Evolutionary conservation across 345 rosid genomes (phyloP), one percentile per base, ranked within the genome.

Genomic region (Populus ilicifolia): DNA sequence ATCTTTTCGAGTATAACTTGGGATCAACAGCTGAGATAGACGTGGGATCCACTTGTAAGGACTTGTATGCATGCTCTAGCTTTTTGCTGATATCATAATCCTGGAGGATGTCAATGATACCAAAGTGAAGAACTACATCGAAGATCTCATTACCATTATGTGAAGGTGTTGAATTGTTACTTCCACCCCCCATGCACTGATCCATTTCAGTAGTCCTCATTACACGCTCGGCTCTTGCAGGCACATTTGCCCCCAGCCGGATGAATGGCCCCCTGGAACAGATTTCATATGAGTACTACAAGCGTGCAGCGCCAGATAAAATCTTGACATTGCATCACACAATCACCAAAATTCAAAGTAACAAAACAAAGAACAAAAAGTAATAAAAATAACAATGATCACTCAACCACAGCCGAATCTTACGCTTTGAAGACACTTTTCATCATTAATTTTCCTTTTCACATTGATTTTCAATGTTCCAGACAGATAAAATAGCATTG

Each of bases 161-260:
- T 48, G 20, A 48, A 48, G 52, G 17, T 48, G 52, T 48, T 48
- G 52, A 48, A 48, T 48, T 48, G 52, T 48, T 48, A 48, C 52
- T 48, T 48, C 17, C 20, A 48, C 52, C 20, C 18, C 52, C 52
- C 3, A 1, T 48, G 52, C 52, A 48, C 52, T 48, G 52, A 48
- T 48, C 52, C 52, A 48, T 16, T 48, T 16, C 52, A 16, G 52
- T 16, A 48, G 5, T 16, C 20, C 52, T 48, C 7, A 4, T 46
- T 46, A 46, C 18, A 16, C 20, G 6, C 64, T 88, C 88, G 71
- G 89, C 90, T 81, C 87, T 86, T 27, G 92, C 90, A 6, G 92
- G 90, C 80, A 82, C 79, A 71, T 84, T 88, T 50, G 80, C 89
- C 21, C 92, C 92, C 50, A 89, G 70, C 81, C 88, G 73, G 5